These are phyloP conservation scores for Penicillium sp. DNA, from an alignment of 2,329 filamentous ascomycete species.

Conservation along the genomic window DNA sequence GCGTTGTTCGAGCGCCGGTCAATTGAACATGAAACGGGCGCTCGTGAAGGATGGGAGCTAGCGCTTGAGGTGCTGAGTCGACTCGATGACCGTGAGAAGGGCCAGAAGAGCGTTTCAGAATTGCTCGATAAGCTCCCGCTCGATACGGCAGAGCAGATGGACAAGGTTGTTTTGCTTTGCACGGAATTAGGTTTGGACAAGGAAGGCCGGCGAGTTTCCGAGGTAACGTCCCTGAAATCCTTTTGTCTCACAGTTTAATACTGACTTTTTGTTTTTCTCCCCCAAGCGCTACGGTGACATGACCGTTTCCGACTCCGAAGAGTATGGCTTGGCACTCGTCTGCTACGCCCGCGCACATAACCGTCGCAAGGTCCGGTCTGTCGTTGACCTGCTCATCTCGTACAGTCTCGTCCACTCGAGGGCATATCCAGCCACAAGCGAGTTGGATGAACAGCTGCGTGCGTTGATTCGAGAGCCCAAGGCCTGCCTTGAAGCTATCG, in stretches of 20 bases:
- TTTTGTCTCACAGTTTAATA: not conserved
- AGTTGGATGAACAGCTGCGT: constrained; percentile 75
- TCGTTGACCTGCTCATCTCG: constrained; percentile 84
- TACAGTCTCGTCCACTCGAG: constrained; percentile 85
- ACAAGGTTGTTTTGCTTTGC: constrained; percentile 80
- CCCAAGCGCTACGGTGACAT: constrained; percentile 79
- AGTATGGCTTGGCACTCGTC: constrained; percentile 84
- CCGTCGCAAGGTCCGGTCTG: constrained; percentile 77
- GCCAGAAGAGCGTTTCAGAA: constrained; percentile 74
- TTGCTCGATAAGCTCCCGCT: constrained; percentile 76
- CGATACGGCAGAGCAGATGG: constrained; percentile 72
- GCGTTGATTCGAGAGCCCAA: constrained; percentile 74
- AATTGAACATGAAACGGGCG: constrained; percentile 40
- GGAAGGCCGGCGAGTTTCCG: constrained; percentile 79
- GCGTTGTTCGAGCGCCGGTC: constrained; percentile 54
- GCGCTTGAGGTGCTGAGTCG: constrained; percentile 82
- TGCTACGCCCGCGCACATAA: constrained; percentile 89
- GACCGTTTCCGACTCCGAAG: constrained; percentile 71
- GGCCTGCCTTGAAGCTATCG: constrained; percentile 71
- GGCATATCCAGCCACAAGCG: constrained; percentile 72
- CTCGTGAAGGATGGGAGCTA: constrained; percentile 83
- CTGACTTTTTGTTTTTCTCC: constrained; percentile 22
- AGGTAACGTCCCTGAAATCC: constrained; percentile 61
- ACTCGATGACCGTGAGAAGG: constrained; percentile 73
- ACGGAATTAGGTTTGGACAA: constrained; percentile 76